Evolutionary conservation across 2,329 filamentous ascomycete species (phyloP), one percentile per base, ranked within the genome.

Genomic region (Neofusicoccum parvum): DNA sequence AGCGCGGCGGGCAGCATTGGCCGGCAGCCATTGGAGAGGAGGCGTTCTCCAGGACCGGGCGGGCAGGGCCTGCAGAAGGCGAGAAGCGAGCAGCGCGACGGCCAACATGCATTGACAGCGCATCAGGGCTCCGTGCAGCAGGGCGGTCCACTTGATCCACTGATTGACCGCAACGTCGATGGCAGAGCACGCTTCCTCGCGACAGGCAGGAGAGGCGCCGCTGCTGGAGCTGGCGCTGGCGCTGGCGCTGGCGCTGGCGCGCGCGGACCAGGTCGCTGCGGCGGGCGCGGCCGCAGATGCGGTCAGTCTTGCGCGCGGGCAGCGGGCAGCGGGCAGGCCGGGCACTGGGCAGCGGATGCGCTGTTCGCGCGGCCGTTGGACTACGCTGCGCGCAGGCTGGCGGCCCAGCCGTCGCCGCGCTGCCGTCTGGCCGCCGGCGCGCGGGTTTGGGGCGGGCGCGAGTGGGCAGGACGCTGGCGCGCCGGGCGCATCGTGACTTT

Each of bases 31-130:
- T 62, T 62, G 59, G 59, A 50, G 59, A 43, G 46, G 59, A 62
- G 36, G 59, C 46, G 46, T 51, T 62, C 46, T 39, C 59, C 15
- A 58, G 37, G 37, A 34, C 53, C 15, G 37, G 50, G 50, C 50
- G 20, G 54, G 56, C 15, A 17, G 27, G 54, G 59, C 46, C 45
- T 62, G 59, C 59, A 62, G 59, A 62, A 62, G 48, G 59, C 59
- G 59, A 62, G 59, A 62, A 50, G 59, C 59, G 59, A 62, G 56
- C 20, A 34, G 27, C 41, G 27, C 43, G 43, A 34, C 56, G 23
- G 41, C 45, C 45, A 62, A 39, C 43, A 50, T 65, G 64, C 64
- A 65, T 65, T 65, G 64, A 65, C 64, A 65, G 56, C 64, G 56
- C 64, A 65, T 59, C 54, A 51, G 54, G 62, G 59, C 49, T 48